phyloP scores from a whole-genome alignment of 2,329 filamentous ascomycete genomes.

The Trichoderma citrinoviride region DNA sequence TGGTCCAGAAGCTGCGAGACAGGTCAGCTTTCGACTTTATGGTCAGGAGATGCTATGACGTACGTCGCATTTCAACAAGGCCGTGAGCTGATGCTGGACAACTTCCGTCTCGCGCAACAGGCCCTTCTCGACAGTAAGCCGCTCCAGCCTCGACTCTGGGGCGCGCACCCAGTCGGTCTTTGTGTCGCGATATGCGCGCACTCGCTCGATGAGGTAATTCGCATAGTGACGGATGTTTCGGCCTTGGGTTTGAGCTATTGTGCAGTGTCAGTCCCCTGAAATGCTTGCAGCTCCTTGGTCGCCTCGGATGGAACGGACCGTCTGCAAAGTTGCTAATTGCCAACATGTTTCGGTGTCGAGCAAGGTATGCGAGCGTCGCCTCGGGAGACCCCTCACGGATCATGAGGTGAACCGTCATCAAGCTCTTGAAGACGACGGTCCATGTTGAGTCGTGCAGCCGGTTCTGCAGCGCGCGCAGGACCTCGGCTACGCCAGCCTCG shows the following conservation, averaged over 20 bases:
- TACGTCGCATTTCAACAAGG: slow-evolving; percentile 86
- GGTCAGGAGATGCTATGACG: slow-evolving; percentile 35
- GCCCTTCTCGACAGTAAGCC: slow-evolving; percentile 85
- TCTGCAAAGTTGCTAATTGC: slow-evolving; percentile 90
- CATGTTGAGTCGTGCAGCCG: slow-evolving; percentile 93
- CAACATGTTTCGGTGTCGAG: slow-evolving; percentile 77
- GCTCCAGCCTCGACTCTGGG: slow-evolving; percentile 79
- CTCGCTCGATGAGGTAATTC: slow-evolving; percentile 79
- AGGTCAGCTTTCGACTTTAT: background rate
- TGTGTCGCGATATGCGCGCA: slow-evolving; percentile 77
- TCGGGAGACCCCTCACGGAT: slow-evolving; percentile 91
- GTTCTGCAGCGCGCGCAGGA: slow-evolving; percentile 87
- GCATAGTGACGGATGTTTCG: slow-evolving; percentile 92
- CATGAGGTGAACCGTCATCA: slow-evolving; percentile 96
- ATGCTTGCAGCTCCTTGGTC: background rate
- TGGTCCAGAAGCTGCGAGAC: slow-evolving; percentile 69
- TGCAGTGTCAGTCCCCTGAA: slow-evolving; percentile 6
- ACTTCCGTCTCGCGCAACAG: slow-evolving; percentile 86
- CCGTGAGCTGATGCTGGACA: slow-evolving; percentile 83
- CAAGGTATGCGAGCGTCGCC: slow-evolving; percentile 79
- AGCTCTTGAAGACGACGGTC: slow-evolving; percentile 98
- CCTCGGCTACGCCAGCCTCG: slow-evolving; percentile 90
- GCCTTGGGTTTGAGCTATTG: slow-evolving; percentile 83
- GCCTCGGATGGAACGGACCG: slow-evolving; percentile 55
- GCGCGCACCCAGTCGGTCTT: slow-evolving; percentile 86